These are phyloP conservation scores for Cladosporium sphaerospermum DNA, from an alignment of 2,329 filamentous ascomycete genomes.

Conservation along the genomic window DNA sequence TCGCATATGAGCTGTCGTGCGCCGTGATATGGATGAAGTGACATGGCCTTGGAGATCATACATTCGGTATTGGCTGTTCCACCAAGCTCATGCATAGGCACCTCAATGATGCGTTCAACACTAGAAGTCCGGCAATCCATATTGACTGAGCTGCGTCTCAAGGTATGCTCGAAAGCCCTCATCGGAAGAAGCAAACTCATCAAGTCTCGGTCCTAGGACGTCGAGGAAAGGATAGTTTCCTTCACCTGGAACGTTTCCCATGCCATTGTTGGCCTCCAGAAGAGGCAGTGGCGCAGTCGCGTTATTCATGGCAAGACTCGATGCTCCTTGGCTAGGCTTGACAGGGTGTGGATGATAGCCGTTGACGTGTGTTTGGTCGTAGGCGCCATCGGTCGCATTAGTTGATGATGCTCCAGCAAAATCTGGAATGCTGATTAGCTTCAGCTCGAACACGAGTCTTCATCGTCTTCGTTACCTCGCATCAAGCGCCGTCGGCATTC, in stretches of 20 bases:
- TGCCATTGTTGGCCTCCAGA: neutral
- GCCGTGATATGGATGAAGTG: no score
- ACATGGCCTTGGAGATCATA: no score
- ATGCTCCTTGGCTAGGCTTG: neutral
- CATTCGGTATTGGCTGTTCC: no score
- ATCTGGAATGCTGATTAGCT: neutral
- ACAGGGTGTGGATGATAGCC: neutral
- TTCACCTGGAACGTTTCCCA: neutral
- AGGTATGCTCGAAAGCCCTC: conserved; percentile 8
- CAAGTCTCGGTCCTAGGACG: neutral
- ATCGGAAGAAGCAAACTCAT: conserved; percentile 2
- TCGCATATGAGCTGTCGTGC: no score
- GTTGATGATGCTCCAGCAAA: neutral
- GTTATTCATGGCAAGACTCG: neutral
- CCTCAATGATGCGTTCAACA: neutral
- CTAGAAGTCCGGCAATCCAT: conserved; percentile 1
- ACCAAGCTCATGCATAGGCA: no score
- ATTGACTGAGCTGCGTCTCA: conserved; percentile 4
- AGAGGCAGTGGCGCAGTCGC: neutral
- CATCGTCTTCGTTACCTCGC: neutral
- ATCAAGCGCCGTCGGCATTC: neutral
- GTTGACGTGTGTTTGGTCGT: neutral
- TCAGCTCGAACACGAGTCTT: neutral
- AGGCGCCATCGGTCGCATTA: neutral
- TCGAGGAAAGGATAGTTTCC: conserved; percentile 2